phyloP scores from a whole-genome alignment of 805 yeast species.

The Spathaspora sp. region DNA sequence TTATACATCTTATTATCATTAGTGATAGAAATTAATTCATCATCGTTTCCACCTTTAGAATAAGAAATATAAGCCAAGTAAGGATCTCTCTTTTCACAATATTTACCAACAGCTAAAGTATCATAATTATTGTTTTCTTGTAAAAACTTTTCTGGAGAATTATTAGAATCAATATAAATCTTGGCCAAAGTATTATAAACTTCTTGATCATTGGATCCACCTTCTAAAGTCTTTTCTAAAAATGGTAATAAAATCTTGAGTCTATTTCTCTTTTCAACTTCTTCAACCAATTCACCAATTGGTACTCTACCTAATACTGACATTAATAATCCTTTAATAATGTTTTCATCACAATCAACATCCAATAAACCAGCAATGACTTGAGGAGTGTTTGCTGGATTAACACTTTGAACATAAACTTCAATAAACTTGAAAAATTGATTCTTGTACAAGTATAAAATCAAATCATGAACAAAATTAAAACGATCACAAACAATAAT shows the following conservation, averaged over 20 bases:
- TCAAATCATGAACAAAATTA: conserved; percentile 87
- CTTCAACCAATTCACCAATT: conserved; percentile 79
- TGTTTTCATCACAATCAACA: conserved; percentile 93
- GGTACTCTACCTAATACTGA: conserved; percentile 96
- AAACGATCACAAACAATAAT: conserved; percentile 94
- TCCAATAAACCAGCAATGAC: conserved; percentile 95
- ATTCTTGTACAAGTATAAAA: conserved; percentile 90
- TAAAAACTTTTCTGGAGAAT: conserved; percentile 94
- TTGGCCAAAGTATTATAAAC: conserved; percentile 94
- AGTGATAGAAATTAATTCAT: conserved; percentile 84
- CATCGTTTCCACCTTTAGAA: conserved; percentile 91
- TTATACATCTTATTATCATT: conserved; percentile 98
- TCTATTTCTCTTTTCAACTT: conserved; percentile 95
- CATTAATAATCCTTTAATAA: conserved; percentile 73
- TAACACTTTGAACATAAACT: conserved; percentile 96
- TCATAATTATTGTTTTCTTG: conserved; percentile 87
- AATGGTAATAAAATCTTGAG: conserved; percentile 88
- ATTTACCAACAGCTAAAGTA: conserved; percentile 92
- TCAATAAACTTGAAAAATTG: conserved; percentile 95
- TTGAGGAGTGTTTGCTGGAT: conserved; percentile 93
- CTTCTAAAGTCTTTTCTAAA: conserved; percentile 80
- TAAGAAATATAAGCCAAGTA: conserved; percentile 96
- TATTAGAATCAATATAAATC: conserved; percentile 95
- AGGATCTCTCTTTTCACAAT: conserved; percentile 99
- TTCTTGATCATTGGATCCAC: conserved; percentile 86